Evolutionary conservation across 306 rosid species (phyloP), one percentile per base, ranked within the genome.

Genomic region (Betula pendula): DNA sequence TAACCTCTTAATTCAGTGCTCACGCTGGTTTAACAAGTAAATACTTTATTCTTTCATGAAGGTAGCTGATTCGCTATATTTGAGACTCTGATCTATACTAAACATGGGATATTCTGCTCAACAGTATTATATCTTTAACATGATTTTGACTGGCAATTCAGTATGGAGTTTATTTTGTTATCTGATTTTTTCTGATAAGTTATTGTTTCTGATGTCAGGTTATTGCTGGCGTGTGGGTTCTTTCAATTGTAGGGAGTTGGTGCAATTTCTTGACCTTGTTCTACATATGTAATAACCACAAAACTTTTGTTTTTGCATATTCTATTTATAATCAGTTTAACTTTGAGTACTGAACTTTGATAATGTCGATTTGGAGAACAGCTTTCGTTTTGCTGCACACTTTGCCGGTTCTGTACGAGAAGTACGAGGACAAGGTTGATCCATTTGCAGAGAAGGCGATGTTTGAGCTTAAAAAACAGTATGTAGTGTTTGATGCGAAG

Each of bases 261-360:
- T 84, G 79, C 88, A 92, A 86, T 82, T 94, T 94, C 96, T 76
- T 92, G 93, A 94, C 98, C 75, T 62, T 94, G 89, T 89, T 94
- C 81, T 94, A 92, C 83, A 85, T 87, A 70, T 72, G 98, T 94
- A 89, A 85, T 87, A 55, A 73, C 6, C 42, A 33, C 56, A 56
- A 51, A 35, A 31, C 53, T 55, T 55, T 42, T 22, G 27, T 70
- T 27, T 50, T 42, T 33, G 3, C 27, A 19, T 68, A 5, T 22
- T 8, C 13, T 2, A 22, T 47, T 42, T 2, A 40, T 15, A 15
- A n/a, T 49, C 27, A 68, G 11, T 13, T 22, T 67, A 33, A 53
- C 15, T 13, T 71, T 31, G 47, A 49, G 44, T 77, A 10, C 49
- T 74, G 56, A 75, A 65, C 33, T 51, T 68, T 6, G 24, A 4